Conservation (phyloP, 768 basidiomycete genomes). For the Mycena rosella region DNA sequence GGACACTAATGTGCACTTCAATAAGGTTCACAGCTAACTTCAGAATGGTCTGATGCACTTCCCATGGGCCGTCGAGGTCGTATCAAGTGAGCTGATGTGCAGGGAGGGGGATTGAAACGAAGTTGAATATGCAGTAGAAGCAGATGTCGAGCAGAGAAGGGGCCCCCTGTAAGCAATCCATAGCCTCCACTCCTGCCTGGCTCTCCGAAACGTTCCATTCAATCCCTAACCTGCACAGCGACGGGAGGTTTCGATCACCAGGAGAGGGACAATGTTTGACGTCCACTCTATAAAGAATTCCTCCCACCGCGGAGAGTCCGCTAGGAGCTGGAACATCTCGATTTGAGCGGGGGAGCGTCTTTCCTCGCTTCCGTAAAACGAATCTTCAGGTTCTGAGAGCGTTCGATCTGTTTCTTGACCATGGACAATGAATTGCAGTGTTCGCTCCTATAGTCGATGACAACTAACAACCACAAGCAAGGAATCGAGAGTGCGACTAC, state of each 20-base stretch:
- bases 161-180: background rate
- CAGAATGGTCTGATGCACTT: background rate
- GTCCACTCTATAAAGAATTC: background rate
- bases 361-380: background rate
- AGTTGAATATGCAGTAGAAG: background rate
- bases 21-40: background rate
- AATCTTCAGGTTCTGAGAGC: background rate
- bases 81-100: slow-evolving; percentile 2
- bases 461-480: slow-evolving; percentile 3
- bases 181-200: background rate
- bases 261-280: background rate
- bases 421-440: background rate
- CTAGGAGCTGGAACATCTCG: background rate
- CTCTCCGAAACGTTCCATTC: background rate
- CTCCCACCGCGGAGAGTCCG: background rate
- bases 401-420: background rate
- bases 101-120: background rate
- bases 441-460: background rate
- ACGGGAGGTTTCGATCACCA: background rate
- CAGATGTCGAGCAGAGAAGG: background rate
- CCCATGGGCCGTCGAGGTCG: background rate
- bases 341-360: background rate
- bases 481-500: no score
- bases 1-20: background rate
- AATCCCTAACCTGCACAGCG: background rate